Evolutionary conservation across 2,329 filamentous ascomycete genomes (phyloP).

Genomic region (Stachybotrys chartarum): DNA sequence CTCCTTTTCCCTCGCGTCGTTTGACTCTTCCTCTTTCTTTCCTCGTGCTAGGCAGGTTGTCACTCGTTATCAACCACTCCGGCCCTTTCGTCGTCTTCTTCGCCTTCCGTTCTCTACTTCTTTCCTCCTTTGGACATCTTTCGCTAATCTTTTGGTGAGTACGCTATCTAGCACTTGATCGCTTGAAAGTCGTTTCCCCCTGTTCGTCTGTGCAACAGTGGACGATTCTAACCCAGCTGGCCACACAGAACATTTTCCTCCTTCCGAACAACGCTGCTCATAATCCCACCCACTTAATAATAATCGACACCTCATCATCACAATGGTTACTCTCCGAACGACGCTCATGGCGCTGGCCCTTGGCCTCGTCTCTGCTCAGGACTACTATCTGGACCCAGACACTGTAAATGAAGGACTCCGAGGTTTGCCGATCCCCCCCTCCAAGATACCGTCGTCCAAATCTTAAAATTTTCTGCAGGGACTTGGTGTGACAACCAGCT

Average conservation of each 20-base stretch:
- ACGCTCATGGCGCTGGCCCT: conserved; percentile 47
- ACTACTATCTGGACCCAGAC: conserved; percentile 56
- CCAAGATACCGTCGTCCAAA: neutral
- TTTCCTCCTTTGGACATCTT: neutral
- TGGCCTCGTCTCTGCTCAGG: conserved; percentile 42
- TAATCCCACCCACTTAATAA: conserved; percentile 1
- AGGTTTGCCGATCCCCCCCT: conserved; percentile 31
- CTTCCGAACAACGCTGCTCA: neutral
- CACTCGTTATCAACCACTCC: neutral
- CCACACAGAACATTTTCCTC: neutral
- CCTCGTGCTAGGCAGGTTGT: neutral
- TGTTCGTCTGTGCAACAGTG: neutral
- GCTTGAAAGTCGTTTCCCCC: neutral
- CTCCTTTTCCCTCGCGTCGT: neutral
- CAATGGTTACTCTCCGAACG: conserved; percentile 49
- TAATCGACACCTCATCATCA: conserved; percentile 9
- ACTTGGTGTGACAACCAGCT: conserved; percentile 60
- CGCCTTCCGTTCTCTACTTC: neutral
- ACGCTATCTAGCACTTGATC: neutral
- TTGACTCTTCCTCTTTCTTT: neutral
- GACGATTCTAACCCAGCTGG: neutral
- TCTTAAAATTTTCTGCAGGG: conserved; percentile 28
- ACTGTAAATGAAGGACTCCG: conserved; percentile 45
- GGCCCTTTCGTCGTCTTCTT: neutral
- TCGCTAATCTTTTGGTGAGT: neutral